A percentile compares a stretch with the other conserved stretches of the same genome.
Conservation (phyloP, 2,329 filamentous ascomycete species). For the Penicillium hordei region DNA sequence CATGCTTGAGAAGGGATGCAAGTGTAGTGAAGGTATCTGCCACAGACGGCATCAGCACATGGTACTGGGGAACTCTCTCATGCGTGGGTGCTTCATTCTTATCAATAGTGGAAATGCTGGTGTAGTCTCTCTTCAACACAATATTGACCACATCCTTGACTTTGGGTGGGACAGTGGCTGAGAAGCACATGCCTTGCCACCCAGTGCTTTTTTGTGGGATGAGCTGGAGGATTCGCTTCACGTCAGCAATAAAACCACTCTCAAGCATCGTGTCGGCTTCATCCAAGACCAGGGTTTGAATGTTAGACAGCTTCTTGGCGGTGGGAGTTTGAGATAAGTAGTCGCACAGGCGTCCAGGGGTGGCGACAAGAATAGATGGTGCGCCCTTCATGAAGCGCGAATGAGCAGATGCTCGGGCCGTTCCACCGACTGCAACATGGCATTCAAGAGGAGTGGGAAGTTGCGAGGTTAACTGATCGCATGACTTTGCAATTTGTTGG, state of each 20-base stretch:
- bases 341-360: conserved; percentile 50
- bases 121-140: conserved; percentile 63
- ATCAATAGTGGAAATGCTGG: conserved; percentile 81
- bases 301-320: conserved; percentile 48
- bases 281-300: conserved; percentile 53
- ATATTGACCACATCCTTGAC: conserved; percentile 74
- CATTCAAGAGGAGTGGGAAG: conserved; percentile 42
- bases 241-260: conserved; percentile 50
- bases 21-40: conserved; percentile 49
- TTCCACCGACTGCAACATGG: conserved; percentile 48
- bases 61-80: conserved; percentile 52
- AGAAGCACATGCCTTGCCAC: conserved; percentile 70
- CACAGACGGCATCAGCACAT: conserved; percentile 45
- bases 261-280: conserved; percentile 38
- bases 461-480: conserved; percentile 45
- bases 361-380: conserved; percentile 47
- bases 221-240: conserved; percentile 52
- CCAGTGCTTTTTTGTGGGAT: conserved; percentile 52
- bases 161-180: conserved; percentile 80
- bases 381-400: conserved; percentile 31
- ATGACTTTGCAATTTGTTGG: conserved; percentile 52
- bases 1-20: conserved; percentile 46
- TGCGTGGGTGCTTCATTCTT: conserved; percentile 77
- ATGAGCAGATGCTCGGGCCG: conserved; percentile 29
- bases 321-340: conserved; percentile 42